These are phyloP conservation scores for Ophiognomonia clavigignenti-juglandacearum DNA, from an alignment of 2,329 filamentous ascomycete genomes.

Conservation along the genomic window DNA sequence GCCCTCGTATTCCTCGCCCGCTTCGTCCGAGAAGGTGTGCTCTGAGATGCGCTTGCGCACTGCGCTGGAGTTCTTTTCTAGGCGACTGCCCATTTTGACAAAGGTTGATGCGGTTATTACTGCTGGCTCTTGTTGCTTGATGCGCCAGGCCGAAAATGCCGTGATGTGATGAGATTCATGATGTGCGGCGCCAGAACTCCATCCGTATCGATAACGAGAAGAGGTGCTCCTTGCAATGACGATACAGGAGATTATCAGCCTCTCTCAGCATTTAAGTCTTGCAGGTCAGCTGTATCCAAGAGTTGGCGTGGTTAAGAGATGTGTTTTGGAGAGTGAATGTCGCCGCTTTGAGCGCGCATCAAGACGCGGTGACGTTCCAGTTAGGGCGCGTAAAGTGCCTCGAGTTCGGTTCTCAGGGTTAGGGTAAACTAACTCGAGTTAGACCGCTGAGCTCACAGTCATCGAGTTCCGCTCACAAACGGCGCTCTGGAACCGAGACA, in stretches of 20 bases:
- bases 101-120: conserved; percentile 10
- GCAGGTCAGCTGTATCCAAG: background rate
- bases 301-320: no score
- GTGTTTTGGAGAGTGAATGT: background rate
- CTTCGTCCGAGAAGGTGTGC: conserved; percentile 73
- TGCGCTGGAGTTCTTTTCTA: conserved; percentile 59
- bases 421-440: no score
- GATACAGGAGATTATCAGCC: background rate
- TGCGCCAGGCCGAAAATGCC: conserved; percentile 2
- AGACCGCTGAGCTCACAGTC: no score
- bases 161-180: conserved; percentile 6
- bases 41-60: conserved; percentile 57
- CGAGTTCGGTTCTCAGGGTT: no score
- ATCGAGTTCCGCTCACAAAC: no score
- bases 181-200: background rate
- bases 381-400: background rate
- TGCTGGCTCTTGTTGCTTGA: background rate
- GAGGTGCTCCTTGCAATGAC: background rate
- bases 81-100: conserved; percentile 50
- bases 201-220: background rate
- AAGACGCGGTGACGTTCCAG: background rate
- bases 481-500: no score
- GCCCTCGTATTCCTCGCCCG: conserved; percentile 83
- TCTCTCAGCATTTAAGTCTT: no score
- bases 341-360: background rate